Evolutionary conservation across 2,329 filamentous ascomycete genomes (phyloP).

Genomic region (Zopfia rhizophila): DNA sequence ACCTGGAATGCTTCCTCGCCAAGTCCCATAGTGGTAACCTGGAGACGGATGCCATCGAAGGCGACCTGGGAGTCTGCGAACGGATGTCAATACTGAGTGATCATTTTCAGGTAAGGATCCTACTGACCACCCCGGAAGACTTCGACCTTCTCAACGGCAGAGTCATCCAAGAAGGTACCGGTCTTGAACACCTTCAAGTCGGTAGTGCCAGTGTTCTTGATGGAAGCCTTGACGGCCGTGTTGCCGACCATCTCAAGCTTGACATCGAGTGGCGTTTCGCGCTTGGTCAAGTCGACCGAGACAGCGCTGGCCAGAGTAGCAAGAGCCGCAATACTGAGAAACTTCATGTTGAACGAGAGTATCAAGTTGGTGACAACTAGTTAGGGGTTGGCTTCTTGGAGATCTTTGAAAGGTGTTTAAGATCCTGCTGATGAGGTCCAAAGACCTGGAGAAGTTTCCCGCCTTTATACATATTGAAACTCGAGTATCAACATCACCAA

Average conservation of each 20-base stretch:
- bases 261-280: slow-evolving; percentile 44
- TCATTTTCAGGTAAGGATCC: background rate
- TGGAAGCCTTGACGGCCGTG: slow-evolving; percentile 61
- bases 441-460: no score
- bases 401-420: slow-evolving; percentile 6
- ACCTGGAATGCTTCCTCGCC: slow-evolving; percentile 62
- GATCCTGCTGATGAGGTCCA: slow-evolving; percentile 9
- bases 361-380: background rate
- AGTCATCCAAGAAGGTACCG: slow-evolving; percentile 62
- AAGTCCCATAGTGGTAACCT: slow-evolving; percentile 57
- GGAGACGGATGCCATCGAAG: slow-evolving; percentile 64
- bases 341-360: slow-evolving; percentile 25
- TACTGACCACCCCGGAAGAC: slow-evolving; percentile 60
- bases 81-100: slow-evolving; percentile 7
- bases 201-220: slow-evolving; percentile 62
- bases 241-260: slow-evolving; percentile 61
- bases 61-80: slow-evolving; percentile 51
- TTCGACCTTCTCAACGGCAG: slow-evolving; percentile 64
- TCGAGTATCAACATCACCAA: no score
- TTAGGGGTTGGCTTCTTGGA: no score
- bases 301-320: slow-evolving; percentile 27
- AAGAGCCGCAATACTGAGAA: slow-evolving; percentile 26
- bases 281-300: slow-evolving; percentile 42
- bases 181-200: slow-evolving; percentile 63
- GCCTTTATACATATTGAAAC: no score